phyloP scores from a whole-genome alignment of 129 eudicot genomes.

The Oenanthe sinensis region DNA sequence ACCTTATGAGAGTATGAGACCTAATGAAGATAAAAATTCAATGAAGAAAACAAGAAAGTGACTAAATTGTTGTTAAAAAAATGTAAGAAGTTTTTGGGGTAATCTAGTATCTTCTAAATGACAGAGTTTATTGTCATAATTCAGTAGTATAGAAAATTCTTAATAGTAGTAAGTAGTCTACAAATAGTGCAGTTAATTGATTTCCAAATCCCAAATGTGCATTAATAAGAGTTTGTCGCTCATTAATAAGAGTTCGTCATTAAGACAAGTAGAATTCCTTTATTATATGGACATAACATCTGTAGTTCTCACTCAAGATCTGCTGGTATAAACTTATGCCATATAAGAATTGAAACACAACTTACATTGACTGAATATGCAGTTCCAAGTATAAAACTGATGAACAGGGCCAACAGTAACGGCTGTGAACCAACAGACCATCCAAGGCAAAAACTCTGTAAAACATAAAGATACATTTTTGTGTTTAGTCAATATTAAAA shows the following conservation, averaged over 20 bases:
- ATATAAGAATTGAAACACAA: conserved; percentile 13
- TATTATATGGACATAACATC: background rate
- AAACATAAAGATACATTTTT: background rate
- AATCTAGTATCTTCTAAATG: background rate
- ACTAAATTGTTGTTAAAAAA: background rate
- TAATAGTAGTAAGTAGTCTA: background rate
- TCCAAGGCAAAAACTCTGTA: conserved; percentile 87
- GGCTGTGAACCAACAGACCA: conserved; percentile 88
- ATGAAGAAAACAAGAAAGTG: background rate
- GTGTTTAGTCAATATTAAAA: background rate
- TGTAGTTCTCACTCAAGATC: background rate
- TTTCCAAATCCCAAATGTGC: background rate
- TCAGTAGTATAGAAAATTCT: background rate
- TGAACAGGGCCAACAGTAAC: conserved; percentile 73
- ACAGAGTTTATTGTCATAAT: background rate
- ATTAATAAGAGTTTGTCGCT: background rate
- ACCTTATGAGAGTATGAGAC: background rate
- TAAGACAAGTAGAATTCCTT: background rate
- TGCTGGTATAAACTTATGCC: background rate
- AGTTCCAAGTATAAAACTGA: conserved; percentile 91
- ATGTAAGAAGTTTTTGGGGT: background rate
- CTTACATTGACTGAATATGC: conserved; percentile 96
- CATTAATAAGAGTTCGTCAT: background rate
- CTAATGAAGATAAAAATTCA: background rate
- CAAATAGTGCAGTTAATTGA: background rate